phyloP scores from a whole-genome alignment of 352 stramenopile genomes.

The Globisporangium okanoganense region DNA sequence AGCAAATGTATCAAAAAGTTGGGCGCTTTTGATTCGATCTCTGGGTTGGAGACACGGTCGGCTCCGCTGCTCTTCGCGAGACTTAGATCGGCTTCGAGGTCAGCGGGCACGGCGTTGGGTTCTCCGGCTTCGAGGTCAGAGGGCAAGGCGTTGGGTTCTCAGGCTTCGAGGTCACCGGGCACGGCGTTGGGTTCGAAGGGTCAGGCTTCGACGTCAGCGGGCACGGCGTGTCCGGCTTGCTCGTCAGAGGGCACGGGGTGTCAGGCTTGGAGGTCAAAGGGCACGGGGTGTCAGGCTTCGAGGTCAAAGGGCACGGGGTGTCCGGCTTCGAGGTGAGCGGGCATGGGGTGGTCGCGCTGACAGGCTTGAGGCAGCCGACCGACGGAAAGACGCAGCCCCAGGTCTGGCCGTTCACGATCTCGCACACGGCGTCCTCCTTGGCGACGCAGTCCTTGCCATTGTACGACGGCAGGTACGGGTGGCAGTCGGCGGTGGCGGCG shows the following conservation, averaged over 20 bases:
- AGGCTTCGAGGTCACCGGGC: too few species aligned
- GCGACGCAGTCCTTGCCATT: constrained; percentile 31
- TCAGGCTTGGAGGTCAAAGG: constrained; percentile 14
- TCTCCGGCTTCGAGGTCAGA: constrained; percentile 22
- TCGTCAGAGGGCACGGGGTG: constrained; percentile 9
- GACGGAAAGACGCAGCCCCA: constrained; percentile 30
- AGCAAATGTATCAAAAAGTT: too few species aligned
- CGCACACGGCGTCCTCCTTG: constrained; percentile 24
- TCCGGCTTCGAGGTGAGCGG: constrained; percentile 11
- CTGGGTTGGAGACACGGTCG: too few species aligned
- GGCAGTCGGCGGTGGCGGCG: constrained; percentile 28
- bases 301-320: constrained; percentile 13
- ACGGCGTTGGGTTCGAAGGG: too few species aligned
- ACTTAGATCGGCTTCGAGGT: too few species aligned
- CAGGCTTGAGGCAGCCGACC: constrained; percentile 18
- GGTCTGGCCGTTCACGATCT: constrained; percentile 20
- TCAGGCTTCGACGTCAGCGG: constrained; percentile 12
- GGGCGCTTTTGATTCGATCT: too few species aligned
- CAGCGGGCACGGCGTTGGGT: too few species aligned
- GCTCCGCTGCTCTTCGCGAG: too few species aligned
- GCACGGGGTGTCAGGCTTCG: constrained; percentile 15
- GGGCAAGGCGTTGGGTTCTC: constrained; percentile 37
- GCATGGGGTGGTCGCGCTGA: constrained; percentile 17
- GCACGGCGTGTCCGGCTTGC: constrained; percentile 16
- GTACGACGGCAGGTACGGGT: constrained; percentile 27